A percentile compares a stretch with the other conserved stretches of the same genome.
These are phyloP conservation scores for Beta macrorhiza DNA, from an alignment of 179 eudicot genomes.

Conservation along the genomic window DNA sequence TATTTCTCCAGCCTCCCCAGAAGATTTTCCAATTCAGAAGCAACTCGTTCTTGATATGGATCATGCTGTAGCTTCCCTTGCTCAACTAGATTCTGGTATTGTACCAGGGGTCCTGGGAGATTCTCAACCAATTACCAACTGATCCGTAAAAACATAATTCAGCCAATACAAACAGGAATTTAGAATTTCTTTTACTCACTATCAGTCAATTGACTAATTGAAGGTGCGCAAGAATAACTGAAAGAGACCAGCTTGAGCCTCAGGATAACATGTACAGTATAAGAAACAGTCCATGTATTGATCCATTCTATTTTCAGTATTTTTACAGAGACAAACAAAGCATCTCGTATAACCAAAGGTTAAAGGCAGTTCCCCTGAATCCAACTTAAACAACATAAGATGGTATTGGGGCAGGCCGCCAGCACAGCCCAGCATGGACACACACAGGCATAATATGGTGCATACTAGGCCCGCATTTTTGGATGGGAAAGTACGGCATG, in stretches of 20 bases:
- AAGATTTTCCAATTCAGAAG: slow-evolving; percentile 65
- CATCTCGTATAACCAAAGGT: neutral
- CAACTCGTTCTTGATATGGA: slow-evolving; percentile 80
- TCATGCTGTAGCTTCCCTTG: slow-evolving; percentile 78
- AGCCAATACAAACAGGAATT: neutral
- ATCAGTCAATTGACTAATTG: neutral
- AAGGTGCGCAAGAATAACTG: neutral
- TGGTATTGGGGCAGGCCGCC: no score
- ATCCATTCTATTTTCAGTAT: neutral
- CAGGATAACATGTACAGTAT: neutral
- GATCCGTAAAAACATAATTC: neutral
- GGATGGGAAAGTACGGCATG: no score
- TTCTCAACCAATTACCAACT: neutral
- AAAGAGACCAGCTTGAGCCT: neutral
- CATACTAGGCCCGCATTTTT: no score
- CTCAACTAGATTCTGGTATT: slow-evolving; percentile 62
- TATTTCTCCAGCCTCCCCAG: slow-evolving; percentile 67
- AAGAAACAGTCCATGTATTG: neutral
- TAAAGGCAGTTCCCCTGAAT: neutral
- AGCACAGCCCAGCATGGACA: no score
- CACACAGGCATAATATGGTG: no score
- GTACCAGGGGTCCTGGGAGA: slow-evolving; percentile 57
- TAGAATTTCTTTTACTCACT: neutral
- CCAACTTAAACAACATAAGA: neutral
- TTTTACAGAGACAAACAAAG: neutral